phyloP scores from a whole-genome alignment of 1,284 basidiomycete genomes.

The Ustilago vetiveriae region DNA sequence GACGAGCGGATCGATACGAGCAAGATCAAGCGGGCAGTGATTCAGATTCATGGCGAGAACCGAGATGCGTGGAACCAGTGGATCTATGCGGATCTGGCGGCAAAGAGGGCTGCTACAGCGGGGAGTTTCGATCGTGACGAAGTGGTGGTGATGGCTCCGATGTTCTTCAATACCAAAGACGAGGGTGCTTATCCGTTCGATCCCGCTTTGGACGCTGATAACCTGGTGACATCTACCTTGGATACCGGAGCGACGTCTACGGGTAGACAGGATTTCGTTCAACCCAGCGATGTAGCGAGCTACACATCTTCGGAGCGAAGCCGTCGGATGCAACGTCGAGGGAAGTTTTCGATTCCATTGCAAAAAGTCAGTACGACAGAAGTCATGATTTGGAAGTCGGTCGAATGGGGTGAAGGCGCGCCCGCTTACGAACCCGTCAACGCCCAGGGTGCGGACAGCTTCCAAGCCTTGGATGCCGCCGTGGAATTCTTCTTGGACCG shows the following conservation, averaged over 20 bases:
- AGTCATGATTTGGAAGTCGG: constrained; percentile 46
- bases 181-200: constrained; percentile 54
- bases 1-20: constrained; percentile 37
- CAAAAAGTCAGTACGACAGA: constrained; percentile 27
- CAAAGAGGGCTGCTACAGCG: constrained; percentile 35
- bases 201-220: constrained; percentile 5
- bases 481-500: constrained; percentile 51
- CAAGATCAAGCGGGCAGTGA: constrained; percentile 57
- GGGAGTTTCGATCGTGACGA: constrained; percentile 52
- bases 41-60: constrained; percentile 61
- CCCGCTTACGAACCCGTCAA: constrained; percentile 44
- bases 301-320: too few relatives aligned
- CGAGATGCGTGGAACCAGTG: constrained; percentile 63
- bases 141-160: constrained; percentile 57
- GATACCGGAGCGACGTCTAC: constrained; percentile 15
- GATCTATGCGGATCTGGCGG: constrained; percentile 55
- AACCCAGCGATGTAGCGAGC: neutral
- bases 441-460: constrained; percentile 24
- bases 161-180: constrained; percentile 55
- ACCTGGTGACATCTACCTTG: constrained; percentile 5
- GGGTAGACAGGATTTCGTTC: neutral
- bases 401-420: constrained; percentile 54
- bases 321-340: constrained; percentile 8
- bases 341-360: constrained; percentile 4
- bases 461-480: constrained; percentile 57